These are phyloP conservation scores for Colletotrichum sp. DNA, from an alignment of 2,329 filamentous ascomycete species.

Conservation along the genomic window DNA sequence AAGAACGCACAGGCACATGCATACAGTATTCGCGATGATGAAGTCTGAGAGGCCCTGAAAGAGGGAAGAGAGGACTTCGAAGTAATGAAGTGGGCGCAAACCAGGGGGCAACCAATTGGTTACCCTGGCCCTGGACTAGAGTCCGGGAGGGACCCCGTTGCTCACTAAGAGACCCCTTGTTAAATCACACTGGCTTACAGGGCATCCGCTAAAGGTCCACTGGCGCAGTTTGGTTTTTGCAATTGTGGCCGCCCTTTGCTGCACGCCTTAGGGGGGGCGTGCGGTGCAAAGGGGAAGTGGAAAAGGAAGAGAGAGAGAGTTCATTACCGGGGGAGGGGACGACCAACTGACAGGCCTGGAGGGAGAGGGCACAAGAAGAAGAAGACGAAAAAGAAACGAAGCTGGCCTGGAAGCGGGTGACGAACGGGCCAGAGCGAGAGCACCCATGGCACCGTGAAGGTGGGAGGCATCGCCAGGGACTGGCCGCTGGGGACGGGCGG, in stretches of 20 bases:
- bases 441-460: neutral
- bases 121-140: neutral
- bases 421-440: neutral
- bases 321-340: neutral
- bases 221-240: neutral
- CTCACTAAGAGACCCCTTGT: neutral
- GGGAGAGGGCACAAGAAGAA: neutral
- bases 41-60: neutral
- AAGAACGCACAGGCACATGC: neutral
- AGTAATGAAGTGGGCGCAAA: neutral
- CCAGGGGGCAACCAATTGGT: neutral
- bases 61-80: slow-evolving; percentile 2
- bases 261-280: neutral
- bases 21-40: neutral
- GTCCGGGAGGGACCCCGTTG: neutral
- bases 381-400: neutral
- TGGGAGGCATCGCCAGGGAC: neutral
- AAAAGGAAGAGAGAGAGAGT: neutral
- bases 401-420: neutral
- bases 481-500: neutral
- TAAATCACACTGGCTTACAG: slow-evolving; percentile 2
- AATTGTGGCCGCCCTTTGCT: neutral
- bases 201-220: slow-evolving; percentile 7
- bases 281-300: neutral
- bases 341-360: neutral